Conservation (phyloP, 2,329 filamentous ascomycete genomes). For the Alternaria conjuncta region DNA sequence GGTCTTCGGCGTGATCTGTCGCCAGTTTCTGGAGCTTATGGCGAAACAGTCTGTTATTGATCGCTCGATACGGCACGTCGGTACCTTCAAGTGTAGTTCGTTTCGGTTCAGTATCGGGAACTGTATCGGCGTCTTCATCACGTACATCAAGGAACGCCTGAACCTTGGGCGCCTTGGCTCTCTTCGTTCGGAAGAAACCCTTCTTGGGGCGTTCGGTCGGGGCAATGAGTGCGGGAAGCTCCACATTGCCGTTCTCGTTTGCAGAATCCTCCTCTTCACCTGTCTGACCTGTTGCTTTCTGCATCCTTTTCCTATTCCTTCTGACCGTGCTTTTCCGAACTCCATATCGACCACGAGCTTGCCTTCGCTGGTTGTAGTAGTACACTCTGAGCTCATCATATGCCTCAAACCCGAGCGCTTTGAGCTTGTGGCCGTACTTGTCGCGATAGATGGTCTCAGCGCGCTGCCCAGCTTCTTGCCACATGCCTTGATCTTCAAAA, state of each 20-base stretch:
- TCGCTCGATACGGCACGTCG: conserved; percentile 33
- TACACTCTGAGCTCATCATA: conserved; percentile 36
- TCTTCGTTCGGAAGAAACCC: conserved; percentile 38
- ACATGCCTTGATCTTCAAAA: conserved; percentile 72
- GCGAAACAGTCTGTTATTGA: conserved; percentile 38
- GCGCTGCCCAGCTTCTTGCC: conserved; percentile 57
- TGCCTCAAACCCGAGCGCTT: conserved; percentile 51
- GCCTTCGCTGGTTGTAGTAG: conserved; percentile 32
- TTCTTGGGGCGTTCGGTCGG: conserved; percentile 32
- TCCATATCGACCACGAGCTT: conserved; percentile 37
- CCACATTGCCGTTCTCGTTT: conserved; percentile 16
- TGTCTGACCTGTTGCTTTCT: conserved; percentile 27
- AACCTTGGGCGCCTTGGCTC: conserved; percentile 26
- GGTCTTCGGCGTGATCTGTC: conserved; percentile 45
- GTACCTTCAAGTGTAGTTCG: conserved; percentile 37
- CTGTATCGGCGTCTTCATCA: conserved; percentile 10
- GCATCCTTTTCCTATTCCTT: conserved; percentile 35
- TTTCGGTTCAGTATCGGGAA: conserved; percentile 10
- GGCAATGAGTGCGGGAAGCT: conserved; percentile 25
- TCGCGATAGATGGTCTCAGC: conserved; percentile 76
- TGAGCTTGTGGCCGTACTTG: conserved; percentile 52
- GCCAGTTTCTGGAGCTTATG: conserved; percentile 37
- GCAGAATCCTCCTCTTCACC: conserved; percentile 27
- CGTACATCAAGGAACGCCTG: conserved; percentile 39
- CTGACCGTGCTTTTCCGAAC: conserved; percentile 34